Evolutionary conservation across 2,329 filamentous ascomycete genomes (phyloP).

Genomic region (Ceratocystis ficicola): DNA sequence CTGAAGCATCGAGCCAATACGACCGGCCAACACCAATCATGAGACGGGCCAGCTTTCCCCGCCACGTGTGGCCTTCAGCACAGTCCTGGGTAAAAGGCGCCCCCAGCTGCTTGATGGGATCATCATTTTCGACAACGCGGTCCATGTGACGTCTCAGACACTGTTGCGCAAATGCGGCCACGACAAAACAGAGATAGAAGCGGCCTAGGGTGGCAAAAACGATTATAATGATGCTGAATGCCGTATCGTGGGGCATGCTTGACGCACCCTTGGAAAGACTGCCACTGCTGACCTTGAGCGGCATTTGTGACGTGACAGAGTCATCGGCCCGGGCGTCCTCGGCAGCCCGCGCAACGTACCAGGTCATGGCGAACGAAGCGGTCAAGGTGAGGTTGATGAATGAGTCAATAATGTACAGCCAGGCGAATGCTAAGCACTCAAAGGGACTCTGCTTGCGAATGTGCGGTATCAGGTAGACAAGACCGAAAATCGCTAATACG

Average conservation of each 20-base stretch:
- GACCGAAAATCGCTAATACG: constrained; percentile 53
- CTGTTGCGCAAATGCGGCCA: constrained; percentile 70
- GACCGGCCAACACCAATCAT: constrained; percentile 62
- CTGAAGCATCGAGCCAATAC: constrained; percentile 69
- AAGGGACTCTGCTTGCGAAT: constrained; percentile 69
- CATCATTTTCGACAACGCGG: constrained; percentile 18
- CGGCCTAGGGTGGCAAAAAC: constrained; percentile 60
- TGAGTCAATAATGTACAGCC: constrained; percentile 74
- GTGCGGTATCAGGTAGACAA: constrained; percentile 61
- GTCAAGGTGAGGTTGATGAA: constrained; percentile 74
- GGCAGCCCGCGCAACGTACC: constrained; percentile 61
- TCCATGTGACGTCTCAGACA: constrained; percentile 54
- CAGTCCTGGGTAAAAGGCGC: constrained; percentile 58
- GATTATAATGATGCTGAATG: constrained; percentile 66
- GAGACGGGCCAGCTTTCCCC: constrained; percentile 61
- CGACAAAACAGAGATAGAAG: constrained; percentile 71
- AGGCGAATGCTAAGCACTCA: constrained; percentile 68
- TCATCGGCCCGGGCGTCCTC: constrained; percentile 20
- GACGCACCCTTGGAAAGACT: constrained; percentile 16
- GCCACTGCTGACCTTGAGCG: constrained; percentile 16
- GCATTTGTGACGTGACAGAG: constrained; percentile 21
- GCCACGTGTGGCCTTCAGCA: constrained; percentile 67
- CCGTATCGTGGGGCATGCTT: constrained; percentile 44
- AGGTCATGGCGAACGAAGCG: constrained; percentile 65
- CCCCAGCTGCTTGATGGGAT: constrained; percentile 20